These are phyloP conservation scores for Hirsutella thompsonii DNA, from an alignment of 2,329 filamentous ascomycete genomes.

Conservation along the genomic window DNA sequence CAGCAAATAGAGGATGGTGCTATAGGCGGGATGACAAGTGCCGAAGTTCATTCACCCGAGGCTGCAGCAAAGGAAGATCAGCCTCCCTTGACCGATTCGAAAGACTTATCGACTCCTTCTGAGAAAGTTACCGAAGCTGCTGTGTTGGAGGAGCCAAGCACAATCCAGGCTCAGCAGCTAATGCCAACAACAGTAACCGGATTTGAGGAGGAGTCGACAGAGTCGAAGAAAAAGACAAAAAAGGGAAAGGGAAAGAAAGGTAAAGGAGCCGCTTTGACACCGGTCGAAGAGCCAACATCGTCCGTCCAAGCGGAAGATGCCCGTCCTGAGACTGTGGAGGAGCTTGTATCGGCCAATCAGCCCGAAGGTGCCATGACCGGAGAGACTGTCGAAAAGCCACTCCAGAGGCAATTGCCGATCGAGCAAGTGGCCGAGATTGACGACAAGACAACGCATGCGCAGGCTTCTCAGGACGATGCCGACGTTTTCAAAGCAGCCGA, in stretches of 20 bases:
- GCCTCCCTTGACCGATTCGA: no score
- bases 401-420: no score
- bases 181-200: background rate
- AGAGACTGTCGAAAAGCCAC: background rate
- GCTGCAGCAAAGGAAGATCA: no score
- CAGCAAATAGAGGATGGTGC: no score
- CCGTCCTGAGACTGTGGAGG: background rate
- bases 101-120: background rate
- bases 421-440: background rate
- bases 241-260: conserved; percentile 21
- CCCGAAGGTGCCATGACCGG: background rate
- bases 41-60: no score
- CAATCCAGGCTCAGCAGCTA: no score
- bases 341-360: background rate
- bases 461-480: background rate
- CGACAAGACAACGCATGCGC: background rate
- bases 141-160: background rate
- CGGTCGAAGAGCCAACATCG: background rate
- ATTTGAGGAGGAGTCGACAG: conserved; percentile 6
- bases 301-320: background rate
- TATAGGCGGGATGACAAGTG: no score
- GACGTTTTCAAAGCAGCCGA: background rate
- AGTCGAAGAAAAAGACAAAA: conserved; percentile 12
- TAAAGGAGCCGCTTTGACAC: conserved; percentile 6
- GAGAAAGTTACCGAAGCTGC: background rate